Evolutionary conservation across 225 moss, liverwort and hornwort genomes (phyloP).

Genomic region (Bryoerythrophyllum caledonicum): DNA sequence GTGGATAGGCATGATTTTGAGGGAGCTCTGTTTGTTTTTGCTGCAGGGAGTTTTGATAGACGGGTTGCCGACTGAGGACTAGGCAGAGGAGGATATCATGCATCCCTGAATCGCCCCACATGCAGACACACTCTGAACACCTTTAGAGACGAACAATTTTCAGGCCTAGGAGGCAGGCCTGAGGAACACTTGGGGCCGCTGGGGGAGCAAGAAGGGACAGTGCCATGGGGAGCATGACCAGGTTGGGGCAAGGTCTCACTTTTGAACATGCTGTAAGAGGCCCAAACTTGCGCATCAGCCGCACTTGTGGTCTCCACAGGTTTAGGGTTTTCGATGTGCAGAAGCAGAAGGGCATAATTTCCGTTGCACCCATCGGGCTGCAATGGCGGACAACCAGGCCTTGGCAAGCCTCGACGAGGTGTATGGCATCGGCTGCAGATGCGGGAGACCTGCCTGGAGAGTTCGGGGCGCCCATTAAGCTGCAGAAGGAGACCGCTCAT

Average conservation of each 20-base stretch:
- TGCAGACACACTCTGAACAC: constrained; percentile 17
- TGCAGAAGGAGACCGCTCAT: neutral
- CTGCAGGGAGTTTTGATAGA: constrained; percentile 14
- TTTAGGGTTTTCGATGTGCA: constrained; percentile 23
- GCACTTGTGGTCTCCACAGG: constrained; percentile 19
- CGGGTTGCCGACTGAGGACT: constrained; percentile 2
- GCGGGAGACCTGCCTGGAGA: constrained; percentile 28
- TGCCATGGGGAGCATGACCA: constrained; percentile 40
- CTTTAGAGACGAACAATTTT: neutral
- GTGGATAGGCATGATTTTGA: no score
- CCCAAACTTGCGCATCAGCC: constrained; percentile 16
- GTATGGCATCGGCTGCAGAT: constrained; percentile 38
- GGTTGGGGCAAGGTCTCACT: constrained; percentile 39
- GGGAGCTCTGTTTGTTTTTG: neutral
- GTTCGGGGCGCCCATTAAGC: constrained; percentile 3
- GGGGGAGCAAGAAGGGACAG: constrained; percentile 21
- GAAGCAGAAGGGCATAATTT: neutral
- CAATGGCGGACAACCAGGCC: constrained; percentile 27
- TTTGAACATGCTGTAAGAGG: constrained; percentile 30
- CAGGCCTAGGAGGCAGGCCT: constrained; percentile 37
- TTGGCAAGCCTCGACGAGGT: constrained; percentile 17
- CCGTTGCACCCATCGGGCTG: constrained; percentile 1
- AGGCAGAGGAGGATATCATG: neutral
- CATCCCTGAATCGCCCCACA: neutral
- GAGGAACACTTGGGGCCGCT: constrained; percentile 16